Conservation (phyloP, 78 protist species). For the Dictyostelium brefeldianum region DNA sequence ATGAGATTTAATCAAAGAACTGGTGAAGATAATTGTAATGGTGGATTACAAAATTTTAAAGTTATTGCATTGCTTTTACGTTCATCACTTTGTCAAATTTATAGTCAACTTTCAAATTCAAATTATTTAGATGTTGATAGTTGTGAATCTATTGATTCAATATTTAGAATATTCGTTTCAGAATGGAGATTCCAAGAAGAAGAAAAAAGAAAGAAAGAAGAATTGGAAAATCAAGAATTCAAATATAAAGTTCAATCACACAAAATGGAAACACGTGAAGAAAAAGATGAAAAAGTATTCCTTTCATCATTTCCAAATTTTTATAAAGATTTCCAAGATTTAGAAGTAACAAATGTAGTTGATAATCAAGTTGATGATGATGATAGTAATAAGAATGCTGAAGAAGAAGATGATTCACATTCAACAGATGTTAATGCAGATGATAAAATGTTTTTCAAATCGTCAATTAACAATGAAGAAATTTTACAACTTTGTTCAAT, state of each 20-base stretch:
- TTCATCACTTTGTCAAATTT: slow-evolving; percentile 43
- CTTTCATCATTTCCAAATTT: slow-evolving; percentile 81
- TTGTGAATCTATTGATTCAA: slow-evolving; percentile 22
- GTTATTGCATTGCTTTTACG: slow-evolving; percentile 31
- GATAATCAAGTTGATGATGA: slow-evolving; percentile 52
- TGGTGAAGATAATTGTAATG: slow-evolving; percentile 6
- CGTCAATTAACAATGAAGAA: slow-evolving; percentile 60
- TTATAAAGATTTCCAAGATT: slow-evolving; percentile 74
- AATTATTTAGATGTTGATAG: slow-evolving; percentile 13
- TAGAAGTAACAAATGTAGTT: slow-evolving; percentile 30
- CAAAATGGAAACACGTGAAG: slow-evolving; percentile 78
- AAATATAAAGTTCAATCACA: slow-evolving; percentile 60
- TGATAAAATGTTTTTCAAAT: slow-evolving; percentile 27
- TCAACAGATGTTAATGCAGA: not conserved
- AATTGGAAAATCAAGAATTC: slow-evolving; percentile 47
- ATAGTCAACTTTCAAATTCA: slow-evolving; percentile 13
- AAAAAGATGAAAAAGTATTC: slow-evolving; percentile 71
- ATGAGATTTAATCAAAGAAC: slow-evolving; percentile 10
- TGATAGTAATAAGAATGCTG: not conserved
- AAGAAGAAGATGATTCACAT: not conserved
- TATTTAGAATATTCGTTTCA: slow-evolving; percentile 67
- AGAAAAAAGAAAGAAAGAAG: slow-evolving; percentile 37
- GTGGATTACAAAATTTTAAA: not conserved
- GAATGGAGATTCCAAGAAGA: slow-evolving; percentile 78
- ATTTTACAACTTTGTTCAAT: slow-evolving; percentile 48